These are phyloP conservation scores for Sesbania bispinosa DNA, from an alignment of 306 rosid genomes.

Conservation along the genomic window DNA sequence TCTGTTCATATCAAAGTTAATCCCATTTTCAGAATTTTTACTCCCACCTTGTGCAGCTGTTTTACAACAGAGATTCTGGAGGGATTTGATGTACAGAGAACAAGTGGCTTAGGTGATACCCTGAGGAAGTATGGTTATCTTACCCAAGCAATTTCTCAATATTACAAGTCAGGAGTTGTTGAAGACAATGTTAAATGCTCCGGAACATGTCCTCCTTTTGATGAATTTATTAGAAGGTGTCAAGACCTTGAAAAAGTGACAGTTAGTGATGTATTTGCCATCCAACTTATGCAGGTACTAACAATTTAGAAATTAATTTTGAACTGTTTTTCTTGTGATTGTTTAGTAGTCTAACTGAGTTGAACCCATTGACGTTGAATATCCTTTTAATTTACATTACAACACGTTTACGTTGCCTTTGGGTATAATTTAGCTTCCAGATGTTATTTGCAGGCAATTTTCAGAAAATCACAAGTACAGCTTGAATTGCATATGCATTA, in stretches of 20 bases:
- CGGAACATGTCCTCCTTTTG: conserved; percentile 56
- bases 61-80: conserved; percentile 92
- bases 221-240: conserved; percentile 67
- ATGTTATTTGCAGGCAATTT: not conserved
- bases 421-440: not conserved
- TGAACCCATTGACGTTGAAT: not conserved
- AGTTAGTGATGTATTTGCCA: conserved; percentile 86
- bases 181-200: conserved; percentile 39
- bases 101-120: conserved; percentile 77
- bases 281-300: conserved; percentile 95
- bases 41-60: conserved; percentile 56
- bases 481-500: not conserved
- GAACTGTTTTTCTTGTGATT: not conserved
- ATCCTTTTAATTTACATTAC: not conserved
- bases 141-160: conserved; percentile 72
- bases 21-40: conserved; percentile 9
- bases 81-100: conserved; percentile 95
- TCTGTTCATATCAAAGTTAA: not conserved
- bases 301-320: not conserved
- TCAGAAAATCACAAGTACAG: not conserved
- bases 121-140: conserved; percentile 87
- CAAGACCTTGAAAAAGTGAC: conserved; percentile 79
- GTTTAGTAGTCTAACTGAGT: not conserved
- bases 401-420: not conserved
- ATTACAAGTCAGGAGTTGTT: conserved; percentile 50